Evolutionary conservation across 768 basidiomycete genomes (phyloP), one percentile per base, ranked within the genome.

Genomic region (Pulveroboletus sp.): DNA sequence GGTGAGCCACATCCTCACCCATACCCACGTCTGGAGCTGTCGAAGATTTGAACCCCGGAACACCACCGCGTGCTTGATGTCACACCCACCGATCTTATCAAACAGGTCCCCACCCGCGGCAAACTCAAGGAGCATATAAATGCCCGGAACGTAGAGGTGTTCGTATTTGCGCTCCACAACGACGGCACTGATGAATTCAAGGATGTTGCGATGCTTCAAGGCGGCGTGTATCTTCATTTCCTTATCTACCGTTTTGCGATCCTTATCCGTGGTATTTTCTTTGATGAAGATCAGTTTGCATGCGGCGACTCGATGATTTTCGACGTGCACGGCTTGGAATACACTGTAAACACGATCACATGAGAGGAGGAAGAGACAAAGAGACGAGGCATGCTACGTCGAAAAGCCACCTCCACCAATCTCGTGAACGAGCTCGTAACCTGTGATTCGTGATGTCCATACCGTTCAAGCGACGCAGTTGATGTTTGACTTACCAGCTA

Each of bases 101-200:
- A 99, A 99, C 27, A 99, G 71, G 68, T 98, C 96, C 0, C 96
- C 96, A 19, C 93, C 94, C 1, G 83, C 83, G 0, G 95, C 96
- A 29, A 95, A 73, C 65, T 98, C 96, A 60, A 99, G 71, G 17
- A 97, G 71, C 78, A 99, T 91, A 63, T 97, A 99, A 19, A 93
- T 77, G 0, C 89, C 95, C 0, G 92, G 87, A 0, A 84, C 68
- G 61, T 84, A 93, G 31, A 72, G 57, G 43, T 73, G 63, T 30
- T 70, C 70, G 35, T 80, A 77, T 52, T 82, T 79, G 16, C 70
- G 63, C 55, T 93, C 91, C 0, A 93, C 84, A 3, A 89, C 71
- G 26, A 84, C 79, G 0, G 85, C 87, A 43, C 85, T 83, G 50
- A 93, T 63, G 59, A 98, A 91, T 61, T 91, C 83, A 31, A 99